A percentile compares a stretch with the other conserved stretches of the same genome.
Evolutionary conservation across 2,329 filamentous ascomycete genomes (phyloP).

Genomic region (Fusarium transvaalense): DNA sequence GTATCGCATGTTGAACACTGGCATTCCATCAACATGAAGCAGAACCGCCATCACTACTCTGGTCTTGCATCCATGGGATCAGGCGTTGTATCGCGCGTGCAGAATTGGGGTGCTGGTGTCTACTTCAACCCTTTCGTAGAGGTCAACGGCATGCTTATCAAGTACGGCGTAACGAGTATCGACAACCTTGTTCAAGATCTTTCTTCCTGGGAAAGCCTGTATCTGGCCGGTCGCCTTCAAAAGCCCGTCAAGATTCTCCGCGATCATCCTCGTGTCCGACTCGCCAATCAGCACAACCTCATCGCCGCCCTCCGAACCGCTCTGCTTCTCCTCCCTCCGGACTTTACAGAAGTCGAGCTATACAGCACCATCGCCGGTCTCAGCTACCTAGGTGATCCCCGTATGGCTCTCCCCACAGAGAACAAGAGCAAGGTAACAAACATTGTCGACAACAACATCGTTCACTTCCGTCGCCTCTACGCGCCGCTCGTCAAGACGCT

Average conservation of each 20-base stretch:
- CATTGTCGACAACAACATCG: constrained; percentile 91
- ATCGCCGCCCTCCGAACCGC: constrained; percentile 92
- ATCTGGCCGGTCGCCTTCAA: constrained; percentile 94
- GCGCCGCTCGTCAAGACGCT: constrained; percentile 89
- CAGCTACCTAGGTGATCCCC: constrained; percentile 95
- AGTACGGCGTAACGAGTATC: constrained; percentile 96
- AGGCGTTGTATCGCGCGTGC: constrained; percentile 83
- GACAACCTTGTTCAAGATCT: constrained; percentile 90
- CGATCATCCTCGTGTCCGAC: constrained; percentile 90
- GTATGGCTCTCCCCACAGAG: constrained; percentile 91
- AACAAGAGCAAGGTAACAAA: constrained; percentile 93
- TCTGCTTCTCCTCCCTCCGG: constrained; percentile 83
- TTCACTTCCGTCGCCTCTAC: constrained; percentile 92
- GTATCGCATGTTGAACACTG: constrained; percentile 96
- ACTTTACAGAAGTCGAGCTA: constrained; percentile 87
- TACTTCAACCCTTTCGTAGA: constrained; percentile 98
- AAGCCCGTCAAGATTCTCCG: constrained; percentile 98
- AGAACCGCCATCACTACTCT: constrained; percentile 95
- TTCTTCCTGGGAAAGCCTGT: constrained; percentile 91
- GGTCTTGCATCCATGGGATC: constrained; percentile 85
- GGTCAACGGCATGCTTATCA: constrained; percentile 94
- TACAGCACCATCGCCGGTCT: constrained; percentile 93
- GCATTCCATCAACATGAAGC: constrained; percentile 90
- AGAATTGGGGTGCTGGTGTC: constrained; percentile 93
- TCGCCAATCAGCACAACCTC: constrained; percentile 96